Evolutionary conservation across 2,329 filamentous ascomycete species (phyloP), one percentile per base, ranked within the genome.

Genomic region (Myotisia sp.): DNA sequence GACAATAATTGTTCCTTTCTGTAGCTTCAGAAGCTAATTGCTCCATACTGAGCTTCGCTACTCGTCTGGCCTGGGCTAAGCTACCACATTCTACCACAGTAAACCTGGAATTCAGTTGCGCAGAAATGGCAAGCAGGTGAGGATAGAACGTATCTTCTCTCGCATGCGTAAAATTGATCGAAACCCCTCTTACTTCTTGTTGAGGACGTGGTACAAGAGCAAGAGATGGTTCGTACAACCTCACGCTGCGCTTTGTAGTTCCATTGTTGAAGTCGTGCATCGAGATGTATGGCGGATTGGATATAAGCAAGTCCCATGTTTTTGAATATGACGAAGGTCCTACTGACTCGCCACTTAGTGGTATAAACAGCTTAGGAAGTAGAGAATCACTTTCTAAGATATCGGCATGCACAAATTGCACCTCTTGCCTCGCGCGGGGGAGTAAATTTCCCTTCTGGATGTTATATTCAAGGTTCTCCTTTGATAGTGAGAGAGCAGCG

Each of bases 231-330:
- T 98, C 90, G 51, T 74, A 84, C 29, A 74, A 74, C 10, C 84
- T 71, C 19, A 94, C 87, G 8, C 81, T 87, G 17, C 75, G 70
- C 1, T 68, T 64, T 1, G 79, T 85, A 12, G 71, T 70, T 24
- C 57, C 66, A 24, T 65, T 46, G 4, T 40, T 56, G 47, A 81
- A 85, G 5, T 70, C 71, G 3, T 52, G 44, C 0, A 64, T 60
- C 2, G 85, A 92, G 33, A 95, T 77, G 53, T 95, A 95, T 0
- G 90, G 90, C 10, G 90, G 90, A 49, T 98, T 98, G 1, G 80
- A 80, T 22, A 90, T 70, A 1, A 98, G 57, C 3, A 95, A 59
- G 41, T 92, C 39, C 36, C 33, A 41, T 10, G 30, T n/a, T n/a
- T n/a, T n/a, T n/a, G n/a, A n/a, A n/a, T n/a, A n/a, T n/a, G n/a